Conservation (phyloP, 805 yeast species). For the Metschnikowia koreensis region DNA sequence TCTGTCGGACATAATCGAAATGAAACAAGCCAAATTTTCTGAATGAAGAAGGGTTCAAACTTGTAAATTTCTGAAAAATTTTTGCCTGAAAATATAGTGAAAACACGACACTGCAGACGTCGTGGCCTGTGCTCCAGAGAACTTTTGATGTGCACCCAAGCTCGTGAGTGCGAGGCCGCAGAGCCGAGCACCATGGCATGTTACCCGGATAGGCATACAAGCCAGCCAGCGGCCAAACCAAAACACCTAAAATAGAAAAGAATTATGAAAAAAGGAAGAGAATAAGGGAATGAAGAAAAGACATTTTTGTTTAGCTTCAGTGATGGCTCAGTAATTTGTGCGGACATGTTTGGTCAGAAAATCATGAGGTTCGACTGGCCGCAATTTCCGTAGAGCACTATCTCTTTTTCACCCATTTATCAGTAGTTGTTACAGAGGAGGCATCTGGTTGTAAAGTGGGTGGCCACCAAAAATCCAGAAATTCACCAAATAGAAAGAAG, state of each 20-base stretch:
- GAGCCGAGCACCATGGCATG: slow-evolving; percentile 3
- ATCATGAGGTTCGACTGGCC: not conserved
- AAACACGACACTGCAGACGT: not conserved
- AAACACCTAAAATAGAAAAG: not conserved
- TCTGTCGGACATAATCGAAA: slow-evolving; percentile 17
- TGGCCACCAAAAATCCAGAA: too few species aligned
- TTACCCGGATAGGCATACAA: slow-evolving; percentile 7
- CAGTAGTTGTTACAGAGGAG: too few species aligned
- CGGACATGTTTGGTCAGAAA: not conserved
- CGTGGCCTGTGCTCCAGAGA: slow-evolving; percentile 3
- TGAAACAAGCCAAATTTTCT: not conserved
- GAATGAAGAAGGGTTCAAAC: not conserved
- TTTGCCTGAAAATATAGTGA: not conserved
- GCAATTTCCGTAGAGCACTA: too few species aligned
- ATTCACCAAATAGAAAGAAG: too few species aligned
- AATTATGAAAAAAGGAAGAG: not conserved
- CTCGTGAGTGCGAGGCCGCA: slow-evolving; percentile 11
- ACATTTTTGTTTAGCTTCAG: not conserved
- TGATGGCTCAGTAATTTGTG: not conserved
- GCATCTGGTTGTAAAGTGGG: too few species aligned
- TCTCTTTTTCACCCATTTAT: too few species aligned
- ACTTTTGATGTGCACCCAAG: slow-evolving; percentile 7
- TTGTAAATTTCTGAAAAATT: not conserved
- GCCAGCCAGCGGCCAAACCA: not conserved
- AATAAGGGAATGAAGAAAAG: not conserved